Evolutionary conservation across 306 rosid genomes (phyloP), one percentile per base, ranked within the genome.

Genomic region (Luffa acutangula): DNA sequence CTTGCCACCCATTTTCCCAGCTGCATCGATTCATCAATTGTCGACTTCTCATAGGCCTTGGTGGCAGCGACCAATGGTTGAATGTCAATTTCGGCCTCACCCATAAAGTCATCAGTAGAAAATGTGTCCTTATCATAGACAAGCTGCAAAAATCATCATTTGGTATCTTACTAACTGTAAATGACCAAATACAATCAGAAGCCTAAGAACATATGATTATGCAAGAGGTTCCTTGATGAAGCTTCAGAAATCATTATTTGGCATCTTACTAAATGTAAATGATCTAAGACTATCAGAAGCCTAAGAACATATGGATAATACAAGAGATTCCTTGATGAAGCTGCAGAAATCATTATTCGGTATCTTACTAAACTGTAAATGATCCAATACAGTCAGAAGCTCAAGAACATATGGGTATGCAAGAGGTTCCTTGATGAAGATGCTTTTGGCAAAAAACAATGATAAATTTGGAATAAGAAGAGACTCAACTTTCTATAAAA

Each of bases 11-110:
- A 90, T 83, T 86, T 86, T 41, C 91, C 96, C 11, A 90, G 83
- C 82, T 90, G 89, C 83, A 83, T 79, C 0, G 93, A 65, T 74
- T 89, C 89, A 9, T 78, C 74, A 74, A 56, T 62, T 1, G 77
- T n/a, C 0, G 92, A 89, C 79, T 87, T 90, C 89, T 94, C 98
- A 17, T 75, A 81, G 9, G 96, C 93, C 78, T 79, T 87, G 6
- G 98, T 93, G n/a, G 97, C 94, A 31, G 83, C 54, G 7, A 94
- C 90, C 41, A 94, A 84, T 13, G 98, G 97, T 81, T 92, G 92
- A 82, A 94, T 94, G 86, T 94, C 98, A 70, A 94, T 92, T 83
- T 94, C 98, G 6, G 94, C 96, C 75, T 92, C 97, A 2, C 98
- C 98, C 97, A 94, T 94, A 67, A 87, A 92, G 83, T 94, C 98